Base-by-base conservation (phyloP, 2,329 filamentous ascomycete species). In the Exserohilum rostratum region DNA sequence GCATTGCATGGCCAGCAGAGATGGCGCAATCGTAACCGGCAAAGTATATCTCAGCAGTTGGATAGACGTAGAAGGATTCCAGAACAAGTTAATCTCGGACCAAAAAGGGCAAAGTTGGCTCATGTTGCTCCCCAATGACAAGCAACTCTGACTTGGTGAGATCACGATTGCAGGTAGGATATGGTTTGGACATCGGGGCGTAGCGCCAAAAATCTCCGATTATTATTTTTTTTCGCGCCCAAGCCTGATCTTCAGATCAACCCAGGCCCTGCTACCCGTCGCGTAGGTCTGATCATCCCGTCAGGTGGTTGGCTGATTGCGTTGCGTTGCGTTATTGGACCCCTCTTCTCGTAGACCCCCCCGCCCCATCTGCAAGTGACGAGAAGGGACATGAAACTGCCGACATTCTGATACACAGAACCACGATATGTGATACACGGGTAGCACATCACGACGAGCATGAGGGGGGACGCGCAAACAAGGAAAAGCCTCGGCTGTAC, bases 371-470 rank as follows among this genome's bases (percentile, higher is more conserved):
- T 62, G 55, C 60, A 63, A 62, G 61, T 64, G 61, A 64, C 63
- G 55, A 25, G 22, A 65, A 64, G 67, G 42, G 57, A 69, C 58
- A 52, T 73, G 72, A 73, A 74, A 75, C 71, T 69, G 53, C 63
- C 63, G 68, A 56, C 49, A 60, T 30, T 62, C 64, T 74, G 71
- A 73, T 66, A 75, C 72, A 53, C 72, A 55, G 54, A 57, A 46
- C 45, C 57, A 55, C 53, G 27, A 57, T 61, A 64, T 71, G 69
- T 72, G 69, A 72, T 57, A 68, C 70, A 66, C 55, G 60, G 60
- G 64, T 62, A 65, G 69, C 52, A 65, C 69, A 74, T 70, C 68
- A 42, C 52, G 11, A 30, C 29, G 33, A 46, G 42, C 10, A 25
- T 15, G 25, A 42, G 22, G 25, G n/a, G 22, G 12, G n/a, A 46